Base-by-base conservation (phyloP, 495 filamentous ascomycete species). In the Neurospora sp. region DNA sequence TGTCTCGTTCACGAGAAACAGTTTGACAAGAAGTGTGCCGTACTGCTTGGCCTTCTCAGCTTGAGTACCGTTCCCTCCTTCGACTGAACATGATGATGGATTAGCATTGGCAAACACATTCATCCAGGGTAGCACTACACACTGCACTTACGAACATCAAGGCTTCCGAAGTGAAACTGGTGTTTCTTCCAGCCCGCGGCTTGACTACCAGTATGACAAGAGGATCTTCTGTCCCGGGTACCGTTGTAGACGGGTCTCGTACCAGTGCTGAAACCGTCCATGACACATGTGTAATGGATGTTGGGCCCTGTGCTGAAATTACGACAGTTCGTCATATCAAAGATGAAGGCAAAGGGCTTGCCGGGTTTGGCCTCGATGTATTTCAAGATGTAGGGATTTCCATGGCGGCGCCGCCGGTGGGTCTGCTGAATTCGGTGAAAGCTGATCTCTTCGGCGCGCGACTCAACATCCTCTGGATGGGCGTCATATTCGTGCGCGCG, bases 401-500 rank as follows among this genome's bases (percentile, higher is more conserved):
- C 7, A 9, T 31, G 23, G 27, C 7, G n/a, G 69, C 18, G 39
- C 1, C 11, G 14, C 27, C 10, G 5, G 8, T 4, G 16, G 41
- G 23, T 31, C 3, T 71, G 37, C 9, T 16, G 54, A 8, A 37
- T 18, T 9, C 0, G 7, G 14, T 31, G 4, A 14, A 35, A 66
- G 7, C 7, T 2, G 11, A 35, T 39, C 12, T 39, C 8, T 1
- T 41, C 16, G 12, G 42, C 39, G 35, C 38, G 37, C 18, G 35
- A 11, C 35, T 69, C 4, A 0, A 23, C 73, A 0, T 72, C 71
- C 23, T 73, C 72, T 35, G 75, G 74, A 38, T 83, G 73, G 54
- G 27, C 54, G 0, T 80, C 75, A 42, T 83, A 84, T 14, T 85
- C 83, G 1, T 48, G 27, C 4, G 78, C 72, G 8, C 76, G 72